These are phyloP conservation scores for Crinitomyces ghanaensis DNA, from an alignment of 805 yeast genomes.

Conservation along the genomic window DNA sequence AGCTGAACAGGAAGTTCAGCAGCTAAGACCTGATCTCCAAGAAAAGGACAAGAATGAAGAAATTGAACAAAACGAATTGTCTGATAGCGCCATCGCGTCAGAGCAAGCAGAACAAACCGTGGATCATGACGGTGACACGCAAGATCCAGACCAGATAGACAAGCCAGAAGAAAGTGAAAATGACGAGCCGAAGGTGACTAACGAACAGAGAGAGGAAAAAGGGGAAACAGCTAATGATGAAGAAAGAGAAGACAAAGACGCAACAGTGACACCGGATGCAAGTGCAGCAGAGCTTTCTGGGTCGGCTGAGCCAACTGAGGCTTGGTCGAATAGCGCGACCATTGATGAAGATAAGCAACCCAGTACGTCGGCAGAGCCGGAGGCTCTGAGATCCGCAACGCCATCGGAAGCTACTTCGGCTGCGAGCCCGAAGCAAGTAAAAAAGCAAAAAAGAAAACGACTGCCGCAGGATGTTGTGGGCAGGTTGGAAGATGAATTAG, in stretches of 20 bases:
- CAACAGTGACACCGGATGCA: not conserved
- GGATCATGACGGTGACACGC: not conserved
- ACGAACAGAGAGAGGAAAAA: not conserved
- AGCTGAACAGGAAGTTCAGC: too few relatives aligned
- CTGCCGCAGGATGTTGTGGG: constrained; percentile 42
- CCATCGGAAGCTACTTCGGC: too few relatives aligned
- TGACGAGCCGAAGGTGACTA: constrained; percentile 13
- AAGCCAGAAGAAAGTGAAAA: not conserved
- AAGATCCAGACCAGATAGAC: not conserved
- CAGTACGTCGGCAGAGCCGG: too few relatives aligned
- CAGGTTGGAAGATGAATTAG: constrained; percentile 43
- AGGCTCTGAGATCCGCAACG: too few relatives aligned
- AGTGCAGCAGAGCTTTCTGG: constrained; percentile 10
- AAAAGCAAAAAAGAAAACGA: constrained; percentile 21
- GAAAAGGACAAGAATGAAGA: too few relatives aligned
- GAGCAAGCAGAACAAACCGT: not conserved
- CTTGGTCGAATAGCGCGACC: too few relatives aligned
- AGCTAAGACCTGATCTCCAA: too few relatives aligned
- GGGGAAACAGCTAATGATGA: not conserved
- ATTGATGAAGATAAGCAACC: too few relatives aligned
- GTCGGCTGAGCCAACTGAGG: too few relatives aligned
- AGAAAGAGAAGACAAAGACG: constrained; percentile 2
- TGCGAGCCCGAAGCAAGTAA: constrained; percentile 1
- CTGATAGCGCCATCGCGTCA: not conserved
- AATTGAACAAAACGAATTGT: too few relatives aligned